Percentiles rank a stretch among this genome's conserved stretches.
phyloP scores from a whole-genome alignment of 345 rosid genomes.

The Arabidopsis arenosa region DNA sequence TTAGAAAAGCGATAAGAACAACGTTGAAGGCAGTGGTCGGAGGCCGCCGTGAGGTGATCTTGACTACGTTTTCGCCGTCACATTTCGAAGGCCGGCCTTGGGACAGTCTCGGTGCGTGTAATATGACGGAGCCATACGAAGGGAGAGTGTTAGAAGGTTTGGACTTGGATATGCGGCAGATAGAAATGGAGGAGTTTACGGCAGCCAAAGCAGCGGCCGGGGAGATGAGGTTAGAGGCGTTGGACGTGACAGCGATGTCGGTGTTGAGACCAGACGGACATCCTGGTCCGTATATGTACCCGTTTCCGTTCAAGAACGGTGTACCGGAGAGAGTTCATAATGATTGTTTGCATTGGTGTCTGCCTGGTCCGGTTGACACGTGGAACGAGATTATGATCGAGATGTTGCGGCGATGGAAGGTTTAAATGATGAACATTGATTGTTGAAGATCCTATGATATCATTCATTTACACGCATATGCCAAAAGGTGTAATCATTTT shows the following conservation, averaged over 20 bases:
- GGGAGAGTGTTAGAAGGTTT: constrained; percentile 75
- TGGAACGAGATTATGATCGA: constrained; percentile 86
- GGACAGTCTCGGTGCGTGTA: constrained; percentile 92
- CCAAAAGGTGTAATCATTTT: constrained; percentile 26
- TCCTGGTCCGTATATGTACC: constrained; percentile 89
- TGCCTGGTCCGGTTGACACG: constrained; percentile 93
- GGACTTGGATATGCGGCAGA: constrained; percentile 70
- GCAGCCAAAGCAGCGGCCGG: constrained; percentile 50
- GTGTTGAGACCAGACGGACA: constrained; percentile 86
- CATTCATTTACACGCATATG: constrained; percentile 13
- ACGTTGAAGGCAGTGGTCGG: constrained; percentile 55
- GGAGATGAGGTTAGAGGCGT: constrained; percentile 58
- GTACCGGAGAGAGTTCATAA: constrained; percentile 75
- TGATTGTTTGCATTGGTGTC: constrained; percentile 97
- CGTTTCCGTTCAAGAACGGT: constrained; percentile 79
- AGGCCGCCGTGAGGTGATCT: constrained; percentile 50
- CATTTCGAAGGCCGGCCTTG: constrained; percentile 93
- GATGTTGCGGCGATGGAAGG: constrained; percentile 65
- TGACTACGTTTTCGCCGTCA: constrained; percentile 86
- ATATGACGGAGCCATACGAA: constrained; percentile 70
- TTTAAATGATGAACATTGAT: constrained; percentile 31
- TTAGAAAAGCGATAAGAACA: constrained; percentile 76
- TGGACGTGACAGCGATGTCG: constrained; percentile 77
- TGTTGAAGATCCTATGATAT: constrained; percentile 26
- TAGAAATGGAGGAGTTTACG: constrained; percentile 70